Evolutionary conservation across 495 filamentous ascomycete genomes (phyloP), one percentile per base, ranked within the genome.

Genomic region (Hyaloscypha bicolor): DNA sequence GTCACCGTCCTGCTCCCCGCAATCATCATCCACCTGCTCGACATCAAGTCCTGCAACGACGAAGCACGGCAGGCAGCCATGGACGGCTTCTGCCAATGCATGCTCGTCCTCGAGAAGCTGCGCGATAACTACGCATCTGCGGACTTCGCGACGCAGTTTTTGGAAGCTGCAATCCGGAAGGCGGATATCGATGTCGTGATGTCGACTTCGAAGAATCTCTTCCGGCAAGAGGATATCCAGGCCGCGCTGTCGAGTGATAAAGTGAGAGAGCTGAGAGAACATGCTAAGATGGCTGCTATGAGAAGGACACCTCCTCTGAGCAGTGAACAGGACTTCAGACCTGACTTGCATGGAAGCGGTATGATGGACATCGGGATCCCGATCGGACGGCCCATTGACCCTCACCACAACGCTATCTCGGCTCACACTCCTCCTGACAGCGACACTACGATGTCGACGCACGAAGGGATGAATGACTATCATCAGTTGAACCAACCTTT

Each of bases 1-100:
- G 92, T 96, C 25, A 97, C 93, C 0, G 92, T 96, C 11, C 86
- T 96, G 12, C 86, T 96, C 5, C 93, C 93, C 3, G 93, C 93
- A 14, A 91, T 96, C 76, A 96, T 96, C 68, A 94, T 96, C 63
- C 92, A 97, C 73, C 82, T 97, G 22, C 85, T 96, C 3, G 92
- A 96, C 72, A 93, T 95, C 82, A 96, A 93, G 72, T 90, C 88
- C 48, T 88, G 84, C 53, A 85, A 91, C 65, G 85, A 85, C 21
- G 86, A 84, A 56, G 86, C 90, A 19, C 83, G 91, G 29, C 85
- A 87, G 66, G 79, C 86, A 39, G 91, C 89, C 64, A 81, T 91
- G 58, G 85, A 88, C 59, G 90, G 91, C 59, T 96, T 96, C 79
- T 88, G 86, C 73, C 85, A 92, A 73, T 95, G 93, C 80, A 94